phyloP scores from a whole-genome alignment of 2,329 filamentous ascomycete genomes.

The Neurospora sp. region DNA sequence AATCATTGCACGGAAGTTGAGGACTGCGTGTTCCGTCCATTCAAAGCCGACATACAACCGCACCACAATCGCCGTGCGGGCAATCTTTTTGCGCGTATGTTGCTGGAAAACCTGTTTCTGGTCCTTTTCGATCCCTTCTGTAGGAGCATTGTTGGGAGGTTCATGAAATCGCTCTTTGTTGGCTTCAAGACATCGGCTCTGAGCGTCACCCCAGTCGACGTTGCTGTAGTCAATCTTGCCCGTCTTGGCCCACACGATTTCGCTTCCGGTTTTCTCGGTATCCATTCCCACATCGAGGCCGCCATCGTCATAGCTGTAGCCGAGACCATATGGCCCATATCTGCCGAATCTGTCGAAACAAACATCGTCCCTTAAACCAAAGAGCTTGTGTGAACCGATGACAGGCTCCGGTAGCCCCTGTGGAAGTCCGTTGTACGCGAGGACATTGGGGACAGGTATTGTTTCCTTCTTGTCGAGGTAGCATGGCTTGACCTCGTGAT shows the following conservation, averaged over 20 bases:
- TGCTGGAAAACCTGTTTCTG: conserved; percentile 1
- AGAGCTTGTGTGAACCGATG: conserved; percentile 64
- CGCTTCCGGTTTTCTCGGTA: conserved; percentile 58
- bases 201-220: conserved; percentile 46
- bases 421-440: conserved; percentile 60
- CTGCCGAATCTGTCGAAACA: conserved; percentile 85
- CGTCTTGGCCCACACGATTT: conserved; percentile 45
- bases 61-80: conserved; percentile 66
- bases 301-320: conserved; percentile 66
- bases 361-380: conserved; percentile 67
- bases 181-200: conserved; percentile 41
- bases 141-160: conserved; percentile 22
- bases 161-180: conserved; percentile 56
- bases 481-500: conserved; percentile 48
- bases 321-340: conserved; percentile 75
- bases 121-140: neutral
- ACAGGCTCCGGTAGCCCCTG: conserved; percentile 69
- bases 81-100: conserved; percentile 28
- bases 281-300: conserved; percentile 64
- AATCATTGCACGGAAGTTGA: conserved; percentile 75
- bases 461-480: conserved; percentile 52
- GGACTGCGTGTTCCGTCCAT: conserved; percentile 67
- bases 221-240: conserved; percentile 47
- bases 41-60: conserved; percentile 72
- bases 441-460: conserved; percentile 51